These are phyloP conservation scores for Naganishia vaughanmartiniae DNA, from an alignment of 768 basidiomycete genomes.

Conservation along the genomic window DNA sequence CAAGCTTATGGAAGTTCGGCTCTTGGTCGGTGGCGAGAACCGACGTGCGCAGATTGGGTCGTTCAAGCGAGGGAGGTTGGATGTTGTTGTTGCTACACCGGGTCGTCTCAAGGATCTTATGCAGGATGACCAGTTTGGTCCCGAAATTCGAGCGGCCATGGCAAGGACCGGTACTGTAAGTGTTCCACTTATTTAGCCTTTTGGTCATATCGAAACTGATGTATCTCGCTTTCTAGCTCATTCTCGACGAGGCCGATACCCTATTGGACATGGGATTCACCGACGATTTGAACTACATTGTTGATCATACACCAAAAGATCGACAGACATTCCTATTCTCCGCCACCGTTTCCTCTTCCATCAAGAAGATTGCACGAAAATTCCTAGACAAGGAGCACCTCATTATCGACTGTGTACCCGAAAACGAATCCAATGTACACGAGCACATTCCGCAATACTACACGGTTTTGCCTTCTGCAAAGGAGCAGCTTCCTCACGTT, in stretches of 20 bases:
- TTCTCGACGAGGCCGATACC: slow-evolving; percentile 90
- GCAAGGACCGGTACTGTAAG: slow-evolving; percentile 62
- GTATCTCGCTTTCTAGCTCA: slow-evolving; percentile 58
- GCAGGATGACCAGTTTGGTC: slow-evolving; percentile 56
- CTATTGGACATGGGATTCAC: slow-evolving; percentile 90
- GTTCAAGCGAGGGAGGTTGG: slow-evolving; percentile 65
- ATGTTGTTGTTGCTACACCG: slow-evolving; percentile 87
- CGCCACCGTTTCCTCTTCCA: slow-evolving; percentile 72
- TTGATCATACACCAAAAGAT: slow-evolving; percentile 61
- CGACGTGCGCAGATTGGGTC: slow-evolving; percentile 66
- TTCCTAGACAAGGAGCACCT: slow-evolving; percentile 63
- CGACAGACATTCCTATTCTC: slow-evolving; percentile 93
- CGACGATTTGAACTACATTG: slow-evolving; percentile 74
- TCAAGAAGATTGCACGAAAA: slow-evolving; percentile 67
- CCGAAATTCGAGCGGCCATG: slow-evolving; percentile 53
- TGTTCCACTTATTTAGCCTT: slow-evolving; percentile 24
- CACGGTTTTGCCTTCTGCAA: slow-evolving; percentile 66
- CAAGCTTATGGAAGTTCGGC: slow-evolving; percentile 64
- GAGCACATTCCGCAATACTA: slow-evolving; percentile 76
- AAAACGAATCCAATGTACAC: slow-evolving; percentile 63
- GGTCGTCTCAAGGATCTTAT: slow-evolving; percentile 78
- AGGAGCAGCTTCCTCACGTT: slow-evolving; percentile 73
- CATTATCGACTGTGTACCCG: slow-evolving; percentile 71
- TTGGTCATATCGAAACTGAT: slow-evolving; percentile 22
- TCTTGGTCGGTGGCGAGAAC: slow-evolving; percentile 75